These are phyloP conservation scores for Hanseniaspora valbyensis DNA, from an alignment of 805 yeast species.

Conservation along the genomic window DNA sequence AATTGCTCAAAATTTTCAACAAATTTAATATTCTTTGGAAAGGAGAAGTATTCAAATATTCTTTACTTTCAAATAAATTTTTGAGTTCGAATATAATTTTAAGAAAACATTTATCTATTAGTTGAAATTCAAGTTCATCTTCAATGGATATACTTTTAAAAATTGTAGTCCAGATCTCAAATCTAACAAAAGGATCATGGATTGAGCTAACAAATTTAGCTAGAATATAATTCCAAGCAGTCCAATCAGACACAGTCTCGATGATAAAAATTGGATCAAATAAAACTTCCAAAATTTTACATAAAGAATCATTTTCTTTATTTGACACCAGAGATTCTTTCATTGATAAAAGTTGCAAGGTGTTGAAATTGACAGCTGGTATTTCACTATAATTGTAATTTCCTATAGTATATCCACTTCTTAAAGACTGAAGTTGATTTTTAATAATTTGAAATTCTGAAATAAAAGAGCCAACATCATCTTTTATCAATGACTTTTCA, in stretches of 20 bases:
- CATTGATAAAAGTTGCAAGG: slow-evolving; percentile 52
- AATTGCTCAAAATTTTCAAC: slow-evolving; percentile 26
- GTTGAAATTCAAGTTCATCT: slow-evolving; percentile 22
- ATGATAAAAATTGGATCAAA: slow-evolving; percentile 42
- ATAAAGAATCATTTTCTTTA: background rate
- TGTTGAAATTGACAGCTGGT: slow-evolving; percentile 40
- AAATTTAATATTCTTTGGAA: slow-evolving; percentile 35
- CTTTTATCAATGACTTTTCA: slow-evolving; percentile 33
- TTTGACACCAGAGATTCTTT: background rate
- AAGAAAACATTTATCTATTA: slow-evolving; percentile 42
- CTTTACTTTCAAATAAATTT: slow-evolving; percentile 27
- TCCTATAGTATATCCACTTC: slow-evolving; percentile 25
- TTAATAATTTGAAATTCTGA: slow-evolving; percentile 23
- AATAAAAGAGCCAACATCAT: slow-evolving; percentile 28
- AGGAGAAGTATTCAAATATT: slow-evolving; percentile 21
- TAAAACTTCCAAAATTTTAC: slow-evolving; percentile 50
- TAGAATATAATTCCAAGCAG: slow-evolving; percentile 23
- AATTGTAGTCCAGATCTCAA: slow-evolving; percentile 67
- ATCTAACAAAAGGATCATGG: slow-evolving; percentile 34
- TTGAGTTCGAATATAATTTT: slow-evolving; percentile 39
- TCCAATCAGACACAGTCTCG: slow-evolving; percentile 18
- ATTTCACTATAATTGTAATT: slow-evolving; percentile 53
- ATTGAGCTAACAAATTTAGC: slow-evolving; percentile 5
- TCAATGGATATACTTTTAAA: slow-evolving; percentile 41
- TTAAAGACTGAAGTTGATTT: slow-evolving; percentile 16